These are phyloP conservation scores for Diutina catenulata DNA, from an alignment of 1,139 yeast species.

Conservation along the genomic window DNA sequence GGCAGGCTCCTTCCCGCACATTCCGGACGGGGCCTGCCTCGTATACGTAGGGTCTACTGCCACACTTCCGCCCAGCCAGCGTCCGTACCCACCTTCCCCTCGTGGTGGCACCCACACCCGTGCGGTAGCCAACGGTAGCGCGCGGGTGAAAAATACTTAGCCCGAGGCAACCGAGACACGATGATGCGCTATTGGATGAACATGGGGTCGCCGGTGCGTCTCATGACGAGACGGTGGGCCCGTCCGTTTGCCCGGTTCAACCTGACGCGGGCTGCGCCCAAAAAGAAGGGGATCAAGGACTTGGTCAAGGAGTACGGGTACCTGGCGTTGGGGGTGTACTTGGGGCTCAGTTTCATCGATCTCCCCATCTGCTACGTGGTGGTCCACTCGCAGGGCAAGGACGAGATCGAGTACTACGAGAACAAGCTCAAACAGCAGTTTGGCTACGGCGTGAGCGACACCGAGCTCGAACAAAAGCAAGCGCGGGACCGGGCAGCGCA, in stretches of 20 bases:
- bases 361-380: constrained; percentile 71
- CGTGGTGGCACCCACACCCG: too few species aligned
- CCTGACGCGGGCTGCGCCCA: constrained; percentile 8
- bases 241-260: neutral
- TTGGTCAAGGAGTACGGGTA: constrained; percentile 82
- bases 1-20: too few species aligned
- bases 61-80: too few species aligned
- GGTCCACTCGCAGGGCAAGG: constrained; percentile 83
- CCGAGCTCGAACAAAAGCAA: constrained; percentile 25
- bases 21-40: too few species aligned
- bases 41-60: too few species aligned
- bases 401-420: constrained; percentile 57
- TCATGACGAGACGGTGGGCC: neutral
- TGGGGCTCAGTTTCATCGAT: constrained; percentile 60
- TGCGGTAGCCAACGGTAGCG: too few species aligned
- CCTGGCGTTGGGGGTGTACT: constrained; percentile 79
- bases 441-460: constrained; percentile 41
- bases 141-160: too few species aligned
- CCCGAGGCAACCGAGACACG: too few species aligned
- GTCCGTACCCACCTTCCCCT: too few species aligned
- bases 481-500: constrained; percentile 20
- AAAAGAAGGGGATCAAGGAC: constrained; percentile 44
- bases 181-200: neutral
- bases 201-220: neutral
- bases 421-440: constrained; percentile 44